Conservation (phyloP, 495 filamentous ascomycete species). For the Penicillium egyptiacum region DNA sequence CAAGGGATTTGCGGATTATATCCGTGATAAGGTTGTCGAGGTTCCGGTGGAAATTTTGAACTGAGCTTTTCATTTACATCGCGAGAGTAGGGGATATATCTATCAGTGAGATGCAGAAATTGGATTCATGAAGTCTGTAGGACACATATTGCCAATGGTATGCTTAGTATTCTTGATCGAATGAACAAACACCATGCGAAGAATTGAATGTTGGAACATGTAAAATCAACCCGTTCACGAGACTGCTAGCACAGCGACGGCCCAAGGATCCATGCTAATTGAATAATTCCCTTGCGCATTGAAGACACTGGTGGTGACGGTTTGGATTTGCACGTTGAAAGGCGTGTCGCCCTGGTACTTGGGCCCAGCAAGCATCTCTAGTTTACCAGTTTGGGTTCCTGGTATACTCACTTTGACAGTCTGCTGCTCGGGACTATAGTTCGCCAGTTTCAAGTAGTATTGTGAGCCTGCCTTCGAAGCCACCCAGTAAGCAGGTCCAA, state of each 20-base stretch:
- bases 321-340: constrained; percentile 21
- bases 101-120: background rate
- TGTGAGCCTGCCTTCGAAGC: constrained; percentile 42
- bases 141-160: background rate
- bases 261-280: constrained; percentile 31
- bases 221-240: constrained; percentile 7
- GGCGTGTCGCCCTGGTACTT: constrained; percentile 25
- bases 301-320: constrained; percentile 15
- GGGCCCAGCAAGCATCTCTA: constrained; percentile 32
- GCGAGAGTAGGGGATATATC: background rate
- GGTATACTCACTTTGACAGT: constrained; percentile 29
- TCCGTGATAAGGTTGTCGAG: constrained; percentile 46
- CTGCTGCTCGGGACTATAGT: constrained; percentile 26
- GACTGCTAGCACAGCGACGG: constrained; percentile 31
- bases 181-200: background rate
- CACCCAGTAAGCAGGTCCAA: constrained; percentile 61
- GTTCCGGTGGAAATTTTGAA: constrained; percentile 33
- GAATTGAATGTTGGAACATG: background rate
- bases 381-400: constrained; percentile 23
- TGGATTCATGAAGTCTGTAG: background rate
- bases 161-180: background rate
- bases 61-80: background rate
- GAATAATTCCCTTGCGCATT: constrained; percentile 23
- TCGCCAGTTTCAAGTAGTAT: constrained; percentile 38
- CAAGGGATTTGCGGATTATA: constrained; percentile 53